phyloP scores from a whole-genome alignment of 805 yeast species.

The Priceomyces castillae region DNA sequence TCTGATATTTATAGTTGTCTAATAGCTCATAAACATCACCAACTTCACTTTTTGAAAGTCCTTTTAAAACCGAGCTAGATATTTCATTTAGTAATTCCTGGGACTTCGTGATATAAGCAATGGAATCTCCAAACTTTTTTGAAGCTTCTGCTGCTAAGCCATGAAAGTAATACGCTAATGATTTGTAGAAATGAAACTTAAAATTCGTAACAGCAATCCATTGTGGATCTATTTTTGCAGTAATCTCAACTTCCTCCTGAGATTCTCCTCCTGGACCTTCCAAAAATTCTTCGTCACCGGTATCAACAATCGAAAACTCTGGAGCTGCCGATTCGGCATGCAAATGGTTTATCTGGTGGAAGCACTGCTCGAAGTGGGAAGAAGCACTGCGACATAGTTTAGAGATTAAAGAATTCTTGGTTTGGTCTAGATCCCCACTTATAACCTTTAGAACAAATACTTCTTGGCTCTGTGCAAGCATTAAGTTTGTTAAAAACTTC shows the following conservation, averaged over 20 bases:
- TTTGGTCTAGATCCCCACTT: constrained; percentile 45
- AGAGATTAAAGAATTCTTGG: constrained; percentile 68
- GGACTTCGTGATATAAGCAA: constrained; percentile 61
- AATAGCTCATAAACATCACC: constrained; percentile 34
- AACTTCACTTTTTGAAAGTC: constrained; percentile 20
- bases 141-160: constrained; percentile 52
- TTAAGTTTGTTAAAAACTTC: constrained; percentile 57
- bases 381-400: constrained; percentile 68
- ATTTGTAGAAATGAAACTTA: constrained; percentile 54
- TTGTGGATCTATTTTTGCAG: constrained; percentile 30
- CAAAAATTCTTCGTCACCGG: constrained; percentile 14
- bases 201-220: constrained; percentile 55
- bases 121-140: constrained; percentile 70
- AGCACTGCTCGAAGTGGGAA: constrained; percentile 51
- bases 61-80: constrained; percentile 25
- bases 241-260: constrained; percentile 14
- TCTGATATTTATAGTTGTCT: constrained; percentile 41
- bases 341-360: constrained; percentile 36
- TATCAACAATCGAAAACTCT: constrained; percentile 28
- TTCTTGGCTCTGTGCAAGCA: constrained; percentile 89
- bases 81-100: constrained; percentile 36
- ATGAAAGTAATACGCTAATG: constrained; percentile 60
- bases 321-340: constrained; percentile 27
- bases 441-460: constrained; percentile 65
- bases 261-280: constrained; percentile 16